Evolutionary conservation across 176 grass and related monocot genomes (phyloP).

Genomic region (Raddia guianensis): DNA sequence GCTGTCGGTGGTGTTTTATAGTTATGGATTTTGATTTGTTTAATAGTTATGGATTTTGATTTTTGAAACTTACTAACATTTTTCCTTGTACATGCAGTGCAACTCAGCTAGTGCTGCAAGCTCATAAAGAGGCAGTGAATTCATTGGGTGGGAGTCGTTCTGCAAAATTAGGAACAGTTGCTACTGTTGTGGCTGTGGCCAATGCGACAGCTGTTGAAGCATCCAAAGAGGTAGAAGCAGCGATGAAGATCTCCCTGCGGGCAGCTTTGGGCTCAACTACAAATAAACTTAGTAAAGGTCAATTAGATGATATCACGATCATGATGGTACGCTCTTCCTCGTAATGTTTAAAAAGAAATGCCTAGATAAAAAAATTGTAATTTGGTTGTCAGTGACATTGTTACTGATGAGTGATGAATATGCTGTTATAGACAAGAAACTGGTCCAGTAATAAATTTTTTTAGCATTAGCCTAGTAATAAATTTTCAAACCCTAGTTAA

Average conservation of each 20-base stretch:
- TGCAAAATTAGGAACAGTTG: conserved; percentile 72
- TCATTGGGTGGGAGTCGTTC: conserved; percentile 69
- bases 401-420: conserved; percentile 4
- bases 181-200: conserved; percentile 82
- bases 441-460: neutral
- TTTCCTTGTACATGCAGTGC: conserved; percentile 61
- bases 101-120: conserved; percentile 75
- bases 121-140: conserved; percentile 85
- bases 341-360: conserved; percentile 18
- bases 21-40: neutral
- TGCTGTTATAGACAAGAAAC: conserved; percentile 28
- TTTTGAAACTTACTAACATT: conserved; percentile 30
- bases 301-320: conserved; percentile 84
- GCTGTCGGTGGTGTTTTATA: neutral
- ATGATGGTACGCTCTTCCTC: conserved; percentile 72
- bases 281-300: conserved; percentile 72
- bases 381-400: conserved; percentile 18
- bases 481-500: neutral
- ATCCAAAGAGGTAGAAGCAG: conserved; percentile 87
- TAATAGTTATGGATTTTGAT: conserved; percentile 6
- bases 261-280: conserved; percentile 61
- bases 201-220: conserved; percentile 89
- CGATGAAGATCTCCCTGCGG: conserved; percentile 77
- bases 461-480: no score
- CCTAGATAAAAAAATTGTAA: conserved; percentile 6